Conservation (phyloP, 2,329 filamentous ascomycete genomes). For the Leptosphaerulina australis region DNA sequence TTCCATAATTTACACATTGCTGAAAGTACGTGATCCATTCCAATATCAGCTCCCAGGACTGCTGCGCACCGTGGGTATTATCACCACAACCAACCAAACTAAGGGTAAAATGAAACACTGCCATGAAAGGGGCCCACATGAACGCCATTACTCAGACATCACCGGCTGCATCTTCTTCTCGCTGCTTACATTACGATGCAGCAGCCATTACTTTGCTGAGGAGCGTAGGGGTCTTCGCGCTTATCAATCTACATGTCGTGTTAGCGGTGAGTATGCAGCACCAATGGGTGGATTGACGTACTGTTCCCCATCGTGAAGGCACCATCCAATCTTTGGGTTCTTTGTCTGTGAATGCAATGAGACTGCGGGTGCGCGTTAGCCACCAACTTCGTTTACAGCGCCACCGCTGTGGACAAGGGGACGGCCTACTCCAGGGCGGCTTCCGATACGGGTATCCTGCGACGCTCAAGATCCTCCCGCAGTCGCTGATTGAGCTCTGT, state of each 20-base stretch:
- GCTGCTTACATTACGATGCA: conserved; percentile 84
- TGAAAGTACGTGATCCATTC: conserved; percentile 46
- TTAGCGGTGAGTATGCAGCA: conserved; percentile 22
- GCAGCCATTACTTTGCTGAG: conserved; percentile 90
- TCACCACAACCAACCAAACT: conserved; percentile 36
- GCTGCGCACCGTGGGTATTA: conserved; percentile 47
- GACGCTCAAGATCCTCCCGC: conserved; percentile 93
- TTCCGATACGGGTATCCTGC: conserved; percentile 93
- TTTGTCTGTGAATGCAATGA: conserved; percentile 97
- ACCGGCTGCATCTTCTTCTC: conserved; percentile 36
- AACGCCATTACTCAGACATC: conserved; percentile 49
- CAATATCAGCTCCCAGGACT: conserved; percentile 39
- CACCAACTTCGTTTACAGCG: not conserved
- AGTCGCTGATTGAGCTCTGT: conserved; percentile 96
- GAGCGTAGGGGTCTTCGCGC: conserved; percentile 97
- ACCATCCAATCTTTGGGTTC: conserved; percentile 98
- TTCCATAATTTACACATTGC: conserved; percentile 50
- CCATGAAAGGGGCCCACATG: conserved; percentile 46
- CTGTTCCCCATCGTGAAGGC: conserved; percentile 90
- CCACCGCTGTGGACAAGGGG: not conserved
- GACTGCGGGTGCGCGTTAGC: conserved; percentile 61
- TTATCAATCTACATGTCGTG: conserved; percentile 72
- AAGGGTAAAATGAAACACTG: conserved; percentile 45
- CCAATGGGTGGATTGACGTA: conserved; percentile 47
- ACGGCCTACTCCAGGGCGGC: conserved; percentile 66